Base-by-base conservation (phyloP, 2,329 filamentous ascomycete genomes). In the Colletotrichum caudatum region DNA sequence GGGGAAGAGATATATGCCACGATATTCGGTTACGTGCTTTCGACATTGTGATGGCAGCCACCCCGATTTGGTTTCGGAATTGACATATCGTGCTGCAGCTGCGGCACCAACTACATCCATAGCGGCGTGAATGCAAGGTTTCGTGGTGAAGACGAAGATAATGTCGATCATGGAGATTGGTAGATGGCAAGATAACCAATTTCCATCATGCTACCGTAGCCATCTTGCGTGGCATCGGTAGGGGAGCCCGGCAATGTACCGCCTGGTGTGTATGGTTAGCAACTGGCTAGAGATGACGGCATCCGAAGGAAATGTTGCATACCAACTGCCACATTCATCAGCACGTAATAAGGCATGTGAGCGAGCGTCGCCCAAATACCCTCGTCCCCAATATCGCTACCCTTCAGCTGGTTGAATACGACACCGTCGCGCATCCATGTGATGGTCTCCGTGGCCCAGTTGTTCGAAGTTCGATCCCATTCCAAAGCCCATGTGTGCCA, bases 321-420 rank as follows among this genome's bases (percentile, higher is more conserved):
- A 86, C 87, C 84, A 39, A 89, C 84, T 57, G 88, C 87, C 6
- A 89, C 80, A 71, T 90, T 89, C 64, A 90, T 77, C 65, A 89
- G 84, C 61, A 89, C 76, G 74, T 83, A 88, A 76, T 87, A 75
- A 2, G 87, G 84, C 64, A 80, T 84, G 73, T 88, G 84, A 26
- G 85, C 85, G 23, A 89, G 77, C 4, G 82, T 80, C 4, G 77
- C 81, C 87, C 87, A 90, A n/a, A 84, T 79, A 1, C 76, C 78
- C 67, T 82, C 77, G 69, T 87, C 82, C 50, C 80, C 81, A 69
- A 89, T 81, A 33, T 82, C 77, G 0, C 78, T 75, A 0, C 87
- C 87, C 2, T 79, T 81, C 29, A 89, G 76, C 26, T 80, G 80
- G 63, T 83, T 79, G 74, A 82, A 88, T 44, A 80, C 78, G 0